Evolutionary conservation across 1,139 yeast species (phyloP).

Genomic region (Taiozyma onychis): DNA sequence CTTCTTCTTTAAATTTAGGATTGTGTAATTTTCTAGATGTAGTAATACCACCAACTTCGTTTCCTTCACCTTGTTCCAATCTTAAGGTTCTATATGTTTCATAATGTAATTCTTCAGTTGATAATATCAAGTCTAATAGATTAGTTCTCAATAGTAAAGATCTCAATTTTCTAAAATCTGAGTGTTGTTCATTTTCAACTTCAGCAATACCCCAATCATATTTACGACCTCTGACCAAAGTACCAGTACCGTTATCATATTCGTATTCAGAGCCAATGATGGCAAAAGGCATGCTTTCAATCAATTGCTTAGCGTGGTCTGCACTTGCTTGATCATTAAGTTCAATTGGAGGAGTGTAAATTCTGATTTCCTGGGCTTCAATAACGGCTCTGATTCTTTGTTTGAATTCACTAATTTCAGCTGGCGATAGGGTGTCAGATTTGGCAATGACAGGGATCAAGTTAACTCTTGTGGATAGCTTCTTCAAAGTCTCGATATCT

Average conservation of each 20-base stretch:
- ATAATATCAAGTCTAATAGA: slow-evolving; percentile 80
- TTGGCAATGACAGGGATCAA: slow-evolving; percentile 94
- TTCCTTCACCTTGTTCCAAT: slow-evolving; percentile 50
- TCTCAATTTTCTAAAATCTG: slow-evolving; percentile 92
- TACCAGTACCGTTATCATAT: slow-evolving; percentile 62
- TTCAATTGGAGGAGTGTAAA: slow-evolving; percentile 77
- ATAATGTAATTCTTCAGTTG: slow-evolving; percentile 91
- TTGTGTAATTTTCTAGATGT: slow-evolving; percentile 47
- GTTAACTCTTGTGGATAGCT: slow-evolving; percentile 82
- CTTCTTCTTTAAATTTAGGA: slow-evolving; percentile 95
- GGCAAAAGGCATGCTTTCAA: slow-evolving; percentile 57
- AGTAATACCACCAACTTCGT: slow-evolving; percentile 38
- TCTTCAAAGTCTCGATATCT: slow-evolving; percentile 91
- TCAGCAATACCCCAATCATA: slow-evolving; percentile 98
- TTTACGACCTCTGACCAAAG: slow-evolving; percentile 75
- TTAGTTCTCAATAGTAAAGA: slow-evolving; percentile 85
- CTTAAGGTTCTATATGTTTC: slow-evolving; percentile 83
- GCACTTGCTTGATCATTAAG: slow-evolving; percentile 68
- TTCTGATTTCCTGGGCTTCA: slow-evolving; percentile 48
- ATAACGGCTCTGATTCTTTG: slow-evolving; percentile 84
- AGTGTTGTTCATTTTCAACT: slow-evolving; percentile 92
- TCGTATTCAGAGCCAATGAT: slow-evolving; percentile 63
- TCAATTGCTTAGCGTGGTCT: slow-evolving; percentile 76
- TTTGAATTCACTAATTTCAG: slow-evolving; percentile 78
- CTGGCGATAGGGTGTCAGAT: slow-evolving; percentile 84